Percentiles rank a stretch among this genome's conserved stretches.
Conservation (phyloP, 352 stramenopile genomes). For the Pythium phragmiticola region DNA sequence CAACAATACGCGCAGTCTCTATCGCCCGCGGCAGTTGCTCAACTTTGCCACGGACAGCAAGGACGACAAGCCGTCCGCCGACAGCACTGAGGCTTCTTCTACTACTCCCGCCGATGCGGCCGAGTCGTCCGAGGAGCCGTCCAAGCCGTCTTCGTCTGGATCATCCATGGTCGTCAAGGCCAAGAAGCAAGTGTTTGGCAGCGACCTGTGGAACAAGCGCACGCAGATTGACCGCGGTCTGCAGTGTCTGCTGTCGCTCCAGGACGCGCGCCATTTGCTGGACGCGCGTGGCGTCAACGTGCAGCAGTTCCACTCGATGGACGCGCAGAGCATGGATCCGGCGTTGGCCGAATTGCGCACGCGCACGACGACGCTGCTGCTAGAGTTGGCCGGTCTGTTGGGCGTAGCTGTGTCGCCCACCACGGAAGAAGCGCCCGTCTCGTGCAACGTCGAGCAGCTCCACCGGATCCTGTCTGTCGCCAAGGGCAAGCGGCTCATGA, state of each 20-base stretch:
- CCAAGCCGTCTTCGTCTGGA: slow-evolving; percentile 6
- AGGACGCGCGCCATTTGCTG: slow-evolving; percentile 79
- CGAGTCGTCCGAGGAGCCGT: slow-evolving; percentile 21
- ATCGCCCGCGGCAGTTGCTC: slow-evolving; percentile 70
- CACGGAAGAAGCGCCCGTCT: slow-evolving; percentile 24
- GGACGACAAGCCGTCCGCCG: neutral
- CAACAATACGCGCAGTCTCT: slow-evolving; percentile 78
- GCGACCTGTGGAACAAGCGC: slow-evolving; percentile 70
- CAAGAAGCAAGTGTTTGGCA: slow-evolving; percentile 69
- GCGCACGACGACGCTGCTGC: slow-evolving; percentile 63
- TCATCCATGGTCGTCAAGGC: slow-evolving; percentile 60
- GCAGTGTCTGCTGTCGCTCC: slow-evolving; percentile 73
- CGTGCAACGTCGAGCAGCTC: slow-evolving; percentile 56
- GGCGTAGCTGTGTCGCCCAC: slow-evolving; percentile 38
- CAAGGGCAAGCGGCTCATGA: slow-evolving; percentile 80
- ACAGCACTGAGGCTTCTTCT: slow-evolving; percentile 8
- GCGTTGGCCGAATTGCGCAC: slow-evolving; percentile 63
- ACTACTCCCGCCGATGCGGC: neutral
- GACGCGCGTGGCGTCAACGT: slow-evolving; percentile 83
- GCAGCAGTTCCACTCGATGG: slow-evolving; percentile 84
- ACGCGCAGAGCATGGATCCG: slow-evolving; percentile 65
- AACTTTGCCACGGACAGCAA: slow-evolving; percentile 35
- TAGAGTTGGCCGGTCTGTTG: slow-evolving; percentile 64
- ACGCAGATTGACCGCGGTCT: slow-evolving; percentile 72
- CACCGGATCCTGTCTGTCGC: slow-evolving; percentile 49